These are phyloP conservation scores for Pulveroboletus frians DNA, from an alignment of 768 basidiomycete genomes.

Conservation along the genomic window DNA sequence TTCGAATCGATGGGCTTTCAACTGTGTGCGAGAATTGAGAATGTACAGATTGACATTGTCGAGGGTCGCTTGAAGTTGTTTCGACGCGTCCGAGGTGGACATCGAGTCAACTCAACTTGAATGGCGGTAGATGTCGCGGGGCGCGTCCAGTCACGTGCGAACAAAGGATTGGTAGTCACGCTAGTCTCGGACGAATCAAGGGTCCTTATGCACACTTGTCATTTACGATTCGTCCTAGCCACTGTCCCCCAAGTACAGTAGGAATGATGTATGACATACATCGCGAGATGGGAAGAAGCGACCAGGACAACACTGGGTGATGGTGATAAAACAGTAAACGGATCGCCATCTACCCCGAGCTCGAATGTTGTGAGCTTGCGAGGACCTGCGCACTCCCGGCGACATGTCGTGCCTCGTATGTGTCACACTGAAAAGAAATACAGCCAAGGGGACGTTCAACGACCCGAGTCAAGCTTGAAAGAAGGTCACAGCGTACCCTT, in stretches of 20 bases:
- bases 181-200: too few species aligned
- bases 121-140: not conserved
- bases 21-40: slow-evolving; percentile 15
- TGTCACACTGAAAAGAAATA: not conserved
- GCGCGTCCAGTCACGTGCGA: slow-evolving; percentile 9
- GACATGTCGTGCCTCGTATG: not conserved
- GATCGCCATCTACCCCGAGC: not conserved
- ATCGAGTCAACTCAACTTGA: slow-evolving; percentile 1
- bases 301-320: not conserved
- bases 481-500: not conserved
- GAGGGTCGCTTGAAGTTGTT: slow-evolving; percentile 24
- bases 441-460: not conserved
- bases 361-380: not conserved
- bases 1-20: slow-evolving; percentile 28
- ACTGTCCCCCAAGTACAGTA: too few species aligned
- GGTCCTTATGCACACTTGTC: not conserved
- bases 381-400: not conserved
- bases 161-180: too few species aligned
- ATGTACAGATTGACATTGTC: slow-evolving; percentile 25
- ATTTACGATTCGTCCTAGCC: not conserved
- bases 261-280: not conserved
- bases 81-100: slow-evolving; percentile 19
- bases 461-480: not conserved
- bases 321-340: not conserved
- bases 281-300: too few species aligned